Evolutionary conservation across 495 filamentous ascomycete species (phyloP).

Genomic region (Baudoinia panamericana): DNA sequence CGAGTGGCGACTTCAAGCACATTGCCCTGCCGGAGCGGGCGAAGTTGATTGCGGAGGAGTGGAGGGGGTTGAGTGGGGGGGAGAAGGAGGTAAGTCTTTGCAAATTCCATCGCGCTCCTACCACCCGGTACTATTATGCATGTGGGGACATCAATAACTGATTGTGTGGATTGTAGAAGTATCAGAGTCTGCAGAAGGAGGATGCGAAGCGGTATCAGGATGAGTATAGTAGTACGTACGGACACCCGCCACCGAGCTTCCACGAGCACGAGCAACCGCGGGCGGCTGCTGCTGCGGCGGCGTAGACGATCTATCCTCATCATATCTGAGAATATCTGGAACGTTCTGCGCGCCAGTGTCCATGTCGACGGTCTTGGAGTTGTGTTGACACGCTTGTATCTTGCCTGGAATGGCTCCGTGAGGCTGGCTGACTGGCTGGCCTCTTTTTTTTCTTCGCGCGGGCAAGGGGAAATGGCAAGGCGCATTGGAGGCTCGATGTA

Average conservation of each 20-base stretch:
- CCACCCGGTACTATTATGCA: not conserved
- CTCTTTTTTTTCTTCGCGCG: too few relatives aligned
- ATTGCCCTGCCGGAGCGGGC: conserved; percentile 23
- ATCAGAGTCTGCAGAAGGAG: conserved; percentile 4
- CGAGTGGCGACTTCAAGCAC: conserved; percentile 36
- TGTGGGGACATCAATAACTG: too few relatives aligned
- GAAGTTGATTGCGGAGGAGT: conserved; percentile 37
- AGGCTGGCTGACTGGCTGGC: too few relatives aligned
- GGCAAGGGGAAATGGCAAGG: too few relatives aligned
- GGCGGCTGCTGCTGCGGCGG: conserved; percentile 6
- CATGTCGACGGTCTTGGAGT: too few relatives aligned
- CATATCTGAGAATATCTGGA: too few relatives aligned
- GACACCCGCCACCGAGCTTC: conserved; percentile 1
- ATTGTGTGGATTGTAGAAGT: conserved; percentile 13
- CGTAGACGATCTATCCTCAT: too few relatives aligned
- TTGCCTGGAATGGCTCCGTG: too few relatives aligned
- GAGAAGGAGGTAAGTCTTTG: conserved; percentile 43
- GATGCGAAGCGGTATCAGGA: conserved; percentile 8
- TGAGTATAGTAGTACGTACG: conserved; percentile 17
- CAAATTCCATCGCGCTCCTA: not conserved
- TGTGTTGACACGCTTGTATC: too few relatives aligned
- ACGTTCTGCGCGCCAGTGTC: too few relatives aligned
- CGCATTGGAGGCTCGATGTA: too few relatives aligned
- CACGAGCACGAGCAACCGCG: not conserved
- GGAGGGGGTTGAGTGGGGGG: conserved; percentile 37